Conservation (phyloP, 2,329 filamentous ascomycete genomes). For the Nigrospora oryzae region DNA sequence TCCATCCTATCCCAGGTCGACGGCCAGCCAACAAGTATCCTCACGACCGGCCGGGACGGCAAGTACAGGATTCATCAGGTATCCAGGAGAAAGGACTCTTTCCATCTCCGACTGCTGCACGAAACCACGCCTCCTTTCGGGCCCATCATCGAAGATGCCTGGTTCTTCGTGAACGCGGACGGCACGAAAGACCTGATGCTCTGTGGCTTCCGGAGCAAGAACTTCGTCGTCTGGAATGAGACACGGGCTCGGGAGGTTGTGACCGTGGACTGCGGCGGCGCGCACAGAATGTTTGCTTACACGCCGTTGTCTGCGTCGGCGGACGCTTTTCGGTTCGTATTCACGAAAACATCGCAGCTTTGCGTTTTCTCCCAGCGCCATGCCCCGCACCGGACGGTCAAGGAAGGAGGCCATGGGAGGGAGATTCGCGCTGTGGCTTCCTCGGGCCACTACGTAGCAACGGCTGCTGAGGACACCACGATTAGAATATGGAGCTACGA, state of each 20-base stretch:
- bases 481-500: constrained; percentile 64
- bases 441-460: constrained; percentile 42
- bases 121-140: constrained; percentile 63
- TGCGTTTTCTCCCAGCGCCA: constrained; percentile 34
- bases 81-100: constrained; percentile 9
- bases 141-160: constrained; percentile 66
- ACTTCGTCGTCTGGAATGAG: constrained; percentile 78
- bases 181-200: constrained; percentile 51
- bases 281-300: constrained; percentile 65
- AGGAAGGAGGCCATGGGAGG: constrained; percentile 70
- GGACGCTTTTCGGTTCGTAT: constrained; percentile 50
- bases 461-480: constrained; percentile 61
- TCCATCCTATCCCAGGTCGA: constrained; percentile 43
- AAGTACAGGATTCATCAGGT: constrained; percentile 58
- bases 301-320: constrained; percentile 16
- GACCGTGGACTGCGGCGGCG: constrained; percentile 73
- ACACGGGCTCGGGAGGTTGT: constrained; percentile 60
- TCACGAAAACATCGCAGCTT: constrained; percentile 59
- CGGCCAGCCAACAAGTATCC: constrained; percentile 34
- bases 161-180: constrained; percentile 34
- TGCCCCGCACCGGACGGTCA: constrained; percentile 39
- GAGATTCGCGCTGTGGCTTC: constrained; percentile 58
- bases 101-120: constrained; percentile 47
- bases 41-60: constrained; percentile 72
- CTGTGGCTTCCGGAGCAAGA: constrained; percentile 72